A percentile compares a stretch with the other conserved stretches of the same genome.
Evolutionary conservation across 1,284 basidiomycete genomes (phyloP).

Genomic region (Fomitopsis pinicola): DNA sequence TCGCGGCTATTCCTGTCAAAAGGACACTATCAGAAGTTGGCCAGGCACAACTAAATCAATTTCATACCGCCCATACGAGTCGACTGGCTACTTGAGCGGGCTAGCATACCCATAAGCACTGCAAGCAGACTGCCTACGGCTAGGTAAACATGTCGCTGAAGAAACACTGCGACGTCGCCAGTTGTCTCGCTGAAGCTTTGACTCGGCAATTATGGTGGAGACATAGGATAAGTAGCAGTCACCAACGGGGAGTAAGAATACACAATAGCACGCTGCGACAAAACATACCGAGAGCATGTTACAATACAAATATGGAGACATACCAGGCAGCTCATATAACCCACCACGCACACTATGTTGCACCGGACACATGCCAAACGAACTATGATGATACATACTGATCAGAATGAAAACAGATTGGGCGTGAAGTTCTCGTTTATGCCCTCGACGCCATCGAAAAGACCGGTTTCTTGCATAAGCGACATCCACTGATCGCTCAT

Average conservation of each 20-base stretch:
- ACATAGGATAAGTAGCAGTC: not conserved
- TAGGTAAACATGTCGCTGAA: no score
- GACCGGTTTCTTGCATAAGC: constrained; percentile 28
- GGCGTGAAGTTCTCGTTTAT: not conserved
- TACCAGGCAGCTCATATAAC: not conserved
- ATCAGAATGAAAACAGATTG: constrained; percentile 6
- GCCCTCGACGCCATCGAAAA: constrained; percentile 8
- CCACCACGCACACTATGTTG: not conserved
- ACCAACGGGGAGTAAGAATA: not conserved
- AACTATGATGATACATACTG: not conserved
- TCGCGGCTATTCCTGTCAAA: no score
- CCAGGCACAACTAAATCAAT: no score
- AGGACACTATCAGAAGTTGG: no score
- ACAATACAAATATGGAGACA: not conserved
- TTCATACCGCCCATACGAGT: no score
- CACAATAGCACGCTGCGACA: not conserved
- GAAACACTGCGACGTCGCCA: no score
- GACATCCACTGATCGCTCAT: constrained; percentile 29
- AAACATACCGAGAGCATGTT: not conserved
- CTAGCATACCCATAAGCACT: no score
- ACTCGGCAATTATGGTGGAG: not conserved
- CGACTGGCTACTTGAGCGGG: no score
- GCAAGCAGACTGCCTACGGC: no score
- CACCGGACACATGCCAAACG: not conserved
- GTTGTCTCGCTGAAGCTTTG: no score